Base-by-base conservation (phyloP, 495 filamentous ascomycete genomes). In the Aspergillus baeticus region DNA sequence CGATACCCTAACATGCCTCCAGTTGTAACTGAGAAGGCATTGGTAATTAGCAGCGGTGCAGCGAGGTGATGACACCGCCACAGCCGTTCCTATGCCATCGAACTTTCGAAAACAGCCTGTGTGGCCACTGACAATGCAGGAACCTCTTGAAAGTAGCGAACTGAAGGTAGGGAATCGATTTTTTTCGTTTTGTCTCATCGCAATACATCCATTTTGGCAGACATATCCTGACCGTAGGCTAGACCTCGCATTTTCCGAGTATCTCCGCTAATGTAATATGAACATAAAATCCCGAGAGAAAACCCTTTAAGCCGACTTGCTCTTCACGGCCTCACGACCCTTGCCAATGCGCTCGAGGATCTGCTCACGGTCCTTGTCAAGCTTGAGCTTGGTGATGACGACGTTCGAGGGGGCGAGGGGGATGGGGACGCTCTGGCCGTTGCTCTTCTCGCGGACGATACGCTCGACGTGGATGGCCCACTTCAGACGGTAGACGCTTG, bases 401-500 rank as follows among this genome's bases (percentile, higher is more conserved):
- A 95, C 89, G 75, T 97, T 98, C 75, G 86, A 90, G 60, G 94
- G 88, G 75, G 90, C 84, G 76, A 97, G 87, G 70, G 87, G 88
- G 71, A 96, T 77, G 57, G 91, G 91, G 14, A 96, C 91, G 66
- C 82, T 86, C 81, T 94, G 90, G 71, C 92, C 92, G 74, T 89
- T 92, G 70, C 83, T 86, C 86, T 98, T 98, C 76, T 98, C 94
- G 70, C 90, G 87, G 71, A 84, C 83, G 67, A 98, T 84, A 62
- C 91, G 88, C 85, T 96, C 91, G 72, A 96, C 76, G 81, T 96
- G 91, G 72, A 97, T 84, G 70, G 87, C 80, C 78, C 90, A 98
- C 81, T 97, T 97, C 67, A 96, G 89, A 77, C 94, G 93, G 89
- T 99, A 98, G 71, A 96, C 91, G 65, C 86, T 87, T 68, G 85